Conservation (phyloP, 495 filamentous ascomycete genomes). For the Trichoderma gamsii region DNA sequence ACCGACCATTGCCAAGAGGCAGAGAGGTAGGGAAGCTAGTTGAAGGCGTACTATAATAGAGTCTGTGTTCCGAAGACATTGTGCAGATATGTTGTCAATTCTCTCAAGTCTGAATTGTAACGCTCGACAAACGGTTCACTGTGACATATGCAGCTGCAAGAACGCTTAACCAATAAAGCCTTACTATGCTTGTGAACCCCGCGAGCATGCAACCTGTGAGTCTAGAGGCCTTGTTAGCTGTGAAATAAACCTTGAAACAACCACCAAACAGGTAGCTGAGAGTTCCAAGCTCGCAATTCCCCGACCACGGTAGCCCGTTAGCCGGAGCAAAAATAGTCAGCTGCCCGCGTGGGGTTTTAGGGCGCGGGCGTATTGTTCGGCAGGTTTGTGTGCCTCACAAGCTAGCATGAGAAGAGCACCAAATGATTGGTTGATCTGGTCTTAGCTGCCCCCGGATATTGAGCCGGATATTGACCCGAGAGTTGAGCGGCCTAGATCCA, state of each 20-base stretch:
- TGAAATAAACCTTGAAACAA: neutral
- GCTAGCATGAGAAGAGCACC: neutral
- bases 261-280: neutral
- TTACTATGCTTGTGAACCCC: neutral
- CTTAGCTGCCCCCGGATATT: neutral
- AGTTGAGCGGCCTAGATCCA: neutral
- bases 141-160: neutral
- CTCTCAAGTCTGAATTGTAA: neutral
- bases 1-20: constrained; percentile 19
- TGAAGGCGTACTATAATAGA: constrained; percentile 16
- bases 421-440: neutral
- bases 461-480: constrained; percentile 12
- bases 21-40: constrained; percentile 12
- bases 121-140: neutral
- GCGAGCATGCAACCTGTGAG: too few species aligned
- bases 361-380: constrained; percentile 3
- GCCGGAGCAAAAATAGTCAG: constrained; percentile 6
- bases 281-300: neutral
- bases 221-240: neutral
- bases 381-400: neutral
- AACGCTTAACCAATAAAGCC: neutral
- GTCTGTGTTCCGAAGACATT: constrained; percentile 16
- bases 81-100: constrained; percentile 10
- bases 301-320: constrained; percentile 4
- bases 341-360: constrained; percentile 8